Conservation (phyloP, 2,329 filamentous ascomycete genomes). For the Aspergillus tamarii region DNA sequence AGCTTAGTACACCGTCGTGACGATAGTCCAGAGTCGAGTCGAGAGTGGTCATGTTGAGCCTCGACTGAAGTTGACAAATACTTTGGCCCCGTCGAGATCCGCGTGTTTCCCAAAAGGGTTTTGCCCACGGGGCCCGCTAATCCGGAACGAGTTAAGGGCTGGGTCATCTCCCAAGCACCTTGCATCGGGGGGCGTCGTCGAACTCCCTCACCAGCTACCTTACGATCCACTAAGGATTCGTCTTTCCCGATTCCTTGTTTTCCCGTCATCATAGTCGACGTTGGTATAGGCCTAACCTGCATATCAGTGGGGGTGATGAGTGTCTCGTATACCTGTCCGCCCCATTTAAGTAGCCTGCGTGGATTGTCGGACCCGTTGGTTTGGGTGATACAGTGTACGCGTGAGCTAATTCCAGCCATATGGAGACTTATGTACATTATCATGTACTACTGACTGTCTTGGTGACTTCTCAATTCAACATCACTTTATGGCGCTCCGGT, state of each 20-base stretch:
- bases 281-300: conserved; percentile 7
- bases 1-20: not conserved
- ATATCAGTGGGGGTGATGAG: not conserved
- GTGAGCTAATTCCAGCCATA: conserved; percentile 9
- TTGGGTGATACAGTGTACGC: conserved; percentile 20
- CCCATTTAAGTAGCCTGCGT: not conserved
- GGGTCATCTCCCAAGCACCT: not conserved
- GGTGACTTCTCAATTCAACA: not conserved
- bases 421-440: not conserved
- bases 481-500: not conserved
- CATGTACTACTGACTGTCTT: not conserved
- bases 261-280: not conserved
- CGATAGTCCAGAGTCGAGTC: not conserved
- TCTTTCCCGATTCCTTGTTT: not conserved
- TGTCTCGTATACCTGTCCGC: not conserved
- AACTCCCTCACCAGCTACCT: not conserved
- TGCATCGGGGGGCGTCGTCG: not conserved
- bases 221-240: not conserved
- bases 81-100: conserved; percentile 18
- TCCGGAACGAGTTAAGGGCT: not conserved
- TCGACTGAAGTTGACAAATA: conserved; percentile 21
- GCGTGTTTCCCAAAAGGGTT: conserved; percentile 23
- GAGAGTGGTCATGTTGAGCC: conserved; percentile 18
- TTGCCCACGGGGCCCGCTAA: not conserved
- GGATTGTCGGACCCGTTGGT: not conserved